Evolutionary conservation across 352 stramenopile genomes (phyloP).

Genomic region (Phytopythium chamaehyphon): DNA sequence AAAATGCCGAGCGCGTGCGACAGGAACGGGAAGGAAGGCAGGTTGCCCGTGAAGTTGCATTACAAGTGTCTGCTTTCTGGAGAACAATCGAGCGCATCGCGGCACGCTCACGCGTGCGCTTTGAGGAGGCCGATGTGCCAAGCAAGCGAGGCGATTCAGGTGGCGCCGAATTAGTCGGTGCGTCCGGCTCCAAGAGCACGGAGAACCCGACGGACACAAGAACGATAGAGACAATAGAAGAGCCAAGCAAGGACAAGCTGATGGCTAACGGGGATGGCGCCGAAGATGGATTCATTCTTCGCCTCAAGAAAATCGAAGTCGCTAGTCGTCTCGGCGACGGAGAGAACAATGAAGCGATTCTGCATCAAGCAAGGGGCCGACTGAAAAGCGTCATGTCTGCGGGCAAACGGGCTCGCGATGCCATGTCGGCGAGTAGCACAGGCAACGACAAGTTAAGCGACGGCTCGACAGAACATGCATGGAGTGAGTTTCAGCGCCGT

Average conservation of each 20-base stretch:
- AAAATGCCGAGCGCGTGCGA: slow-evolving; percentile 63
- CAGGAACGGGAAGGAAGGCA: slow-evolving; percentile 65
- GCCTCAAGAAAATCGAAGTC: slow-evolving; percentile 37
- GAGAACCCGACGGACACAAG: slow-evolving; percentile 1
- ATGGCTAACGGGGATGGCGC: slow-evolving; percentile 12
- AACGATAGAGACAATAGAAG: slow-evolving; percentile 15
- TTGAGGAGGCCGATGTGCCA: slow-evolving; percentile 26
- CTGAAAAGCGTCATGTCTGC: not conserved
- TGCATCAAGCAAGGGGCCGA: slow-evolving; percentile 9
- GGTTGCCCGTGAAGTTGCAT: slow-evolving; percentile 54
- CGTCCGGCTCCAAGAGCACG: not conserved
- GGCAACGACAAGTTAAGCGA: slow-evolving; percentile 1
- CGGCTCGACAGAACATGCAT: slow-evolving; percentile 3
- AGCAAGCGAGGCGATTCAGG: not conserved
- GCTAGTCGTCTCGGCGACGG: slow-evolving; percentile 9
- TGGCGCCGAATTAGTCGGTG: not conserved
- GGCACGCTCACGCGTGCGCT: slow-evolving; percentile 65
- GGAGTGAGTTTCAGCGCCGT: slow-evolving; percentile 11
- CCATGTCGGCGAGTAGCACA: slow-evolving; percentile 16
- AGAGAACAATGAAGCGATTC: slow-evolving; percentile 1
- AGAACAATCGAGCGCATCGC: slow-evolving; percentile 82
- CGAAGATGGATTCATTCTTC: slow-evolving; percentile 16
- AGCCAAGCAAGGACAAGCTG: slow-evolving; percentile 8
- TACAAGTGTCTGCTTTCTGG: slow-evolving; percentile 81
- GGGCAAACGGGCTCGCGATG: slow-evolving; percentile 35